These are phyloP conservation scores for Diaporthe citrichinensis DNA, from an alignment of 2,329 filamentous ascomycete species.

Conservation along the genomic window DNA sequence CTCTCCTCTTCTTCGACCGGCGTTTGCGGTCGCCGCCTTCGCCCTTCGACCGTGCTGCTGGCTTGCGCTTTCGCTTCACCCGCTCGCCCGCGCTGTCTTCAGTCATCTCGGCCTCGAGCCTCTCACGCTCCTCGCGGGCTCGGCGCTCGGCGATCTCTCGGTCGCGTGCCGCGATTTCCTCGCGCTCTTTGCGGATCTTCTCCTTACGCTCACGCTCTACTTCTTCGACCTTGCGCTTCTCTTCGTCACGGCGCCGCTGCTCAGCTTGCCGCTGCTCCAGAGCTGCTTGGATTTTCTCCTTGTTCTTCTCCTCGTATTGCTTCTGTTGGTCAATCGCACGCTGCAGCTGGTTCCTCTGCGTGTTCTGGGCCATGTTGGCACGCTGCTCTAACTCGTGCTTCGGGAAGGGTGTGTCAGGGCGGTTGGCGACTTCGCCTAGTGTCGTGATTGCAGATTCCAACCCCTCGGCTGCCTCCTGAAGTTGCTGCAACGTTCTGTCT, in stretches of 20 bases:
- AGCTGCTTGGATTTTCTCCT: constrained; percentile 86
- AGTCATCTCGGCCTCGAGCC: constrained; percentile 83
- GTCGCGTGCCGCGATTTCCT: constrained; percentile 83
- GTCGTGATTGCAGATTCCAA: constrained; percentile 88
- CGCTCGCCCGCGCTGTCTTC: constrained; percentile 85
- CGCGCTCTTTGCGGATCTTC: constrained; percentile 88
- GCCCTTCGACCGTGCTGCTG: constrained; percentile 51
- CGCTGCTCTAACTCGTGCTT: constrained; percentile 92
- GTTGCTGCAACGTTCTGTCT: constrained; percentile 82
- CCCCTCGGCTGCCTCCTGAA: constrained; percentile 83
- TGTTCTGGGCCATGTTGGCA: constrained; percentile 97
- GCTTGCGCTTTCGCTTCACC: constrained; percentile 82
- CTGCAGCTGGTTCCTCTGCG: constrained; percentile 91
- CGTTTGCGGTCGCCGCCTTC: constrained; percentile 56
- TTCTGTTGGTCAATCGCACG: constrained; percentile 86
- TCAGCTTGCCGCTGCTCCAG: constrained; percentile 86
- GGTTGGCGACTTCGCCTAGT: constrained; percentile 73
- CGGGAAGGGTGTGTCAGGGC: constrained; percentile 85
- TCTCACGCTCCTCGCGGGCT: constrained; percentile 76
- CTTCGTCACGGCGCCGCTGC: constrained; percentile 82
- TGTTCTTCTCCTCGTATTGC: constrained; percentile 94
- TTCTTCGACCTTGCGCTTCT: constrained; percentile 76
- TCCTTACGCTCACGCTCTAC: constrained; percentile 81
- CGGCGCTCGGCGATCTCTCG: constrained; percentile 79
- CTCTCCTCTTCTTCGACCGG: constrained; percentile 63